Conservation (phyloP, 2,329 filamentous ascomycete species). For the Botrytis fabae region DNA sequence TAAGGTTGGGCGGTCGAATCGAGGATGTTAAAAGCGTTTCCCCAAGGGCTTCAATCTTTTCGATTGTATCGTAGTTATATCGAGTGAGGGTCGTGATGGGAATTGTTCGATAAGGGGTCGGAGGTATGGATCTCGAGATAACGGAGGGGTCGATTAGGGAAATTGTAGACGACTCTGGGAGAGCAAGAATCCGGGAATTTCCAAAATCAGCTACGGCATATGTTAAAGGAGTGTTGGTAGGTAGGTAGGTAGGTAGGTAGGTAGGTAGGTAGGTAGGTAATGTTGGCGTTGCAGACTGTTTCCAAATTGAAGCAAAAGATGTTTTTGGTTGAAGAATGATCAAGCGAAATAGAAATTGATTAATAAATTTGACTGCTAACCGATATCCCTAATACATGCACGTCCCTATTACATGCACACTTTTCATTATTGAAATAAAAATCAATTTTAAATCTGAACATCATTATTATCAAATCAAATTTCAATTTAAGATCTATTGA, state of each 20-base stretch:
- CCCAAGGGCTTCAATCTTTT: neutral
- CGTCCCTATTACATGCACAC: too few species aligned
- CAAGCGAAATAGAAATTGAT: neutral
- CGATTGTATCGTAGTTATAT: neutral
- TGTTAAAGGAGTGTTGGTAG: neutral
- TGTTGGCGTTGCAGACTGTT: neutral
- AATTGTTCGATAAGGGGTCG: neutral
- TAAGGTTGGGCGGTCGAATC: conserved; percentile 7
- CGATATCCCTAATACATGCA: too few species aligned
- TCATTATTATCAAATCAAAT: too few species aligned
- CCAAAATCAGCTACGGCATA: neutral
- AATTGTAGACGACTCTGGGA: neutral
- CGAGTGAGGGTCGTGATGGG: neutral
- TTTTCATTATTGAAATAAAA: too few species aligned
- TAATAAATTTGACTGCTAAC: neutral
- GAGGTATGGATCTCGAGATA: neutral
- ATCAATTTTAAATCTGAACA: too few species aligned
- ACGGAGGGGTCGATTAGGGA: conserved; percentile 6
- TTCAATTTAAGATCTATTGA: too few species aligned
- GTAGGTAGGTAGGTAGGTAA: neutral
- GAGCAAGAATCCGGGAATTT: neutral
- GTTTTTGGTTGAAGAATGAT: neutral
- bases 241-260: neutral
- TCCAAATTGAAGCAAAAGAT: neutral
- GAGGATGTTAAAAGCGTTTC: neutral